These are phyloP conservation scores for Irineochytrium annulatum DNA, from an alignment of 192 early-diverging fungal genomes.

Conservation along the genomic window DNA sequence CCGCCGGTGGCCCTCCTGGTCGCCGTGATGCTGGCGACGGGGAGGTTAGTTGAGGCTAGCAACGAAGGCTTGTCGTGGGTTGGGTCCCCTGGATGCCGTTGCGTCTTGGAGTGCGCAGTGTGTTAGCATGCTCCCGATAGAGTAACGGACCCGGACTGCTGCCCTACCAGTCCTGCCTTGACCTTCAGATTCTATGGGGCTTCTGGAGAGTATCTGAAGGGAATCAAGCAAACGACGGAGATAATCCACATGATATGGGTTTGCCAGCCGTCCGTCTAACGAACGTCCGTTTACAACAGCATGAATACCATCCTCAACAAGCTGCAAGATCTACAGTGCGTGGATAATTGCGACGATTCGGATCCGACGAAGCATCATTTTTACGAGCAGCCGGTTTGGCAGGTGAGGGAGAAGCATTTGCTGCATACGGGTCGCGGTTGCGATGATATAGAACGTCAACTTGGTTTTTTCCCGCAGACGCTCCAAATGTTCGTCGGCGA, in stretches of 20 bases:
- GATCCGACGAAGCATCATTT: constrained; percentile 61
- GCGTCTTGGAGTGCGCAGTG: too few relatives aligned
- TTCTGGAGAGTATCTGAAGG: too few relatives aligned
- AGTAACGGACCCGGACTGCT: too few relatives aligned
- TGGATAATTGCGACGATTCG: constrained; percentile 79
- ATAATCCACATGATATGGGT: too few relatives aligned
- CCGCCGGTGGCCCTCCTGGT: constrained; percentile 16
- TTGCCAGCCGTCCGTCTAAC: too few relatives aligned
- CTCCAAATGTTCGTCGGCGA: constrained; percentile 98
- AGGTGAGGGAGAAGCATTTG: constrained; percentile 31
- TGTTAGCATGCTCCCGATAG: too few relatives aligned
- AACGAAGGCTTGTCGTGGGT: too few relatives aligned
- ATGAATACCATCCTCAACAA: constrained; percentile 80
- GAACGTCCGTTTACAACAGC: too few relatives aligned
- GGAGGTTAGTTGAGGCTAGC: constrained; percentile 3
- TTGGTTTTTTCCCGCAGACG: constrained; percentile 52
- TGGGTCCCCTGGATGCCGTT: too few relatives aligned
- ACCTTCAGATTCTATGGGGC: background rate
- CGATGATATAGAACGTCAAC: too few relatives aligned
- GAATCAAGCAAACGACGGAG: too few relatives aligned
- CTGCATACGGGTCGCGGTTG: background rate
- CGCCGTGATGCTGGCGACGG: constrained; percentile 25
- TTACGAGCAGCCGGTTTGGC: constrained; percentile 98
- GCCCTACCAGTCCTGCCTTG: background rate
- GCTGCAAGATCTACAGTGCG: constrained; percentile 86